These are phyloP conservation scores for Elsinoe batatas DNA, from an alignment of 2,329 filamentous ascomycete genomes.

Conservation along the genomic window DNA sequence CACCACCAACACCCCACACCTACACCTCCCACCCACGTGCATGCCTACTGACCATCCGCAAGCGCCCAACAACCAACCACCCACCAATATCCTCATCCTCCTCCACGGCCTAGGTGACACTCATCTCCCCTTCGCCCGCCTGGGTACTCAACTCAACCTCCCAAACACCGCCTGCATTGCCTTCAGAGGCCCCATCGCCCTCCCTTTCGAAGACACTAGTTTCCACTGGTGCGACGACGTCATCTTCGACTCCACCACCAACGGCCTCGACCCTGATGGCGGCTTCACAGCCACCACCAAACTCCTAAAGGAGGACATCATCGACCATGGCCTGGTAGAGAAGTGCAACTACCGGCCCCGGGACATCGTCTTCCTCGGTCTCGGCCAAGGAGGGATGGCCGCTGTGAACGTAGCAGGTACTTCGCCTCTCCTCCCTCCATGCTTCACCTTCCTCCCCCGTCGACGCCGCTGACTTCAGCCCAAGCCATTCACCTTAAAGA, in stretches of 20 bases:
- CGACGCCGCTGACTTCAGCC: constrained; percentile 21
- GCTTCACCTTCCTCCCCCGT: no score
- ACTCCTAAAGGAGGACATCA: constrained; percentile 35
- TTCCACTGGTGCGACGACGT: constrained; percentile 55
- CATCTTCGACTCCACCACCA: constrained; percentile 42
- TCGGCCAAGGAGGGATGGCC: constrained; percentile 49
- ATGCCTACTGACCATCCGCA: constrained; percentile 14
- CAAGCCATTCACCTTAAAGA: constrained; percentile 25
- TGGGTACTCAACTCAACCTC: constrained; percentile 59
- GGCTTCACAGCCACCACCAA: constrained; percentile 38
- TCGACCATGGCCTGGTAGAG: constrained; percentile 35
- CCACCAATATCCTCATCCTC: constrained; percentile 67
- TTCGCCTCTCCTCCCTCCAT: no score
- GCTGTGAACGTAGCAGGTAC: constrained; percentile 36
- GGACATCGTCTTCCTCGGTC: constrained; percentile 46
- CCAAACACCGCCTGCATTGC: constrained; percentile 69
- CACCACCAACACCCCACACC: constrained; percentile 9
- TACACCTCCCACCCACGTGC: constrained; percentile 14
- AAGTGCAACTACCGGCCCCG: constrained; percentile 42
- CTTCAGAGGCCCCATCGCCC: constrained; percentile 57
- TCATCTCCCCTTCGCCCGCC: constrained; percentile 55
- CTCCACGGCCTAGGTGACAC: constrained; percentile 79
- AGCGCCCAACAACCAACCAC: constrained; percentile 43
- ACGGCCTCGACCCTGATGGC: constrained; percentile 45
- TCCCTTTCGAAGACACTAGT: constrained; percentile 59